phyloP scores from a whole-genome alignment of 805 yeast genomes.

The Barnettozyma pratensis region DNA sequence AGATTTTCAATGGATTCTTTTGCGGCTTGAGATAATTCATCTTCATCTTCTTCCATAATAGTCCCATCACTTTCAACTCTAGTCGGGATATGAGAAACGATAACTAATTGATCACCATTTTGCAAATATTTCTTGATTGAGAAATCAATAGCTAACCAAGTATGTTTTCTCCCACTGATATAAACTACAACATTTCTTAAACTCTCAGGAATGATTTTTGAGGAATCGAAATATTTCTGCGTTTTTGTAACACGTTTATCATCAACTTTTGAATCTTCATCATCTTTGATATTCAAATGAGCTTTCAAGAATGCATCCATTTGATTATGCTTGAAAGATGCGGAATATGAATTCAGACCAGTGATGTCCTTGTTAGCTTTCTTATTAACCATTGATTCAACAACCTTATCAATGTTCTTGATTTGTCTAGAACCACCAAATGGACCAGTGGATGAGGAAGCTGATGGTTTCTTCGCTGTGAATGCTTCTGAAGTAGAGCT shows the following conservation, averaged over 20 bases:
- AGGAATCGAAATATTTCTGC: neutral
- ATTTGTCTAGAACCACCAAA: constrained; percentile 4
- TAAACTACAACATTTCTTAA: constrained; percentile 20
- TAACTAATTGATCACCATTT: constrained; percentile 23
- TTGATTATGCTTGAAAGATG: constrained; percentile 15
- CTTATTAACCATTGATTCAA: constrained; percentile 9
- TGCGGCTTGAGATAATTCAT: constrained; percentile 12
- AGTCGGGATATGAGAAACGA: constrained; percentile 19
- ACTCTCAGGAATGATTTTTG: constrained; percentile 12
- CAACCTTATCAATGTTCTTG: constrained; percentile 20
- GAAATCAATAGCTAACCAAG: constrained; percentile 24
- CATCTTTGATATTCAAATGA: constrained; percentile 1
- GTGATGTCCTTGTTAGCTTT: constrained; percentile 4
- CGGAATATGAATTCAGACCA: constrained; percentile 16
- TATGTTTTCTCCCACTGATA: constrained; percentile 57
- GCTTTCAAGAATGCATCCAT: constrained; percentile 13
- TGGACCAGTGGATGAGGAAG: neutral
- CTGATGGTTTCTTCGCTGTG: neutral
- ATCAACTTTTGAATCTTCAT: neutral
- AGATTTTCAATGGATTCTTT: constrained; percentile 13
- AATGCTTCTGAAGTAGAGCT: neutral
- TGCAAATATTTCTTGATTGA: constrained; percentile 13
- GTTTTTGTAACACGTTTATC: neutral
- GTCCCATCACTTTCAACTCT: constrained; percentile 4
- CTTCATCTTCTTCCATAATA: constrained; percentile 9